Percentiles rank a stretch among this genome's conserved stretches.
phyloP scores from a whole-genome alignment of 139 green algal species.

The Asterochloris sp. region DNA sequence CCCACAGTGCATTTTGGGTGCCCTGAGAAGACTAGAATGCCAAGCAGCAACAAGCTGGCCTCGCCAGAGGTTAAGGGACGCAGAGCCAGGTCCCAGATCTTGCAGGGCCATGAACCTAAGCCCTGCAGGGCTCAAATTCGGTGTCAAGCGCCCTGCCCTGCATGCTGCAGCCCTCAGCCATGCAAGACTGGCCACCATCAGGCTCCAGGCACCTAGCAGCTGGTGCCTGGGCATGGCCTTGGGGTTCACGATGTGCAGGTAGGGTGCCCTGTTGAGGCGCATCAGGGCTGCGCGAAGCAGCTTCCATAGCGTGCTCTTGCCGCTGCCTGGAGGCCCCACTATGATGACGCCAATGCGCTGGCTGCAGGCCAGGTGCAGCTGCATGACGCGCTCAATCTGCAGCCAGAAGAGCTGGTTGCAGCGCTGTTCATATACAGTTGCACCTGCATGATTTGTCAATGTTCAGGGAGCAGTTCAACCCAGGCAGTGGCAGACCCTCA shows the following conservation, averaged over 20 bases:
- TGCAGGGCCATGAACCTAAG: too few species aligned
- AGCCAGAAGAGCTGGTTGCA: conserved; percentile 17
- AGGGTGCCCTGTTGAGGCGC: conserved; percentile 41
- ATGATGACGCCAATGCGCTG: conserved; percentile 86
- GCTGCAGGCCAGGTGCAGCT: conserved; percentile 82
- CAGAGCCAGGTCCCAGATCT: too few species aligned
- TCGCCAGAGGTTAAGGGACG: too few species aligned
- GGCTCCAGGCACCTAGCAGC: conserved; percentile 41
- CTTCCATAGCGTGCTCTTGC: conserved; percentile 74
- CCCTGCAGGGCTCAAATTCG: too few species aligned
- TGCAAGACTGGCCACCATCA: too few species aligned
- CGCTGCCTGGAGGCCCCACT: conserved; percentile 65
- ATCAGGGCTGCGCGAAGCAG: conserved; percentile 35
- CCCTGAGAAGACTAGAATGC: too few species aligned
- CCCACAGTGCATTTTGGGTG: too few species aligned
- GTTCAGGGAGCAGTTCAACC: conserved; percentile 22
- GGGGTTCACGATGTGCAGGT: conserved; percentile 74
- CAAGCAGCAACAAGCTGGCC: too few species aligned
- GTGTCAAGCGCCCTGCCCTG: too few species aligned
- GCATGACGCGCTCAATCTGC: conserved; percentile 73
- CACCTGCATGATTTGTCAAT: too few species aligned
- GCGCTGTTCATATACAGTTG: too few species aligned
- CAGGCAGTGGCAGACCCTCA: conserved; percentile 27
- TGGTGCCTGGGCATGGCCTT: conserved; percentile 72
- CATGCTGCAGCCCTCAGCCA: too few species aligned